phyloP scores from a whole-genome alignment of 345 rosid species.

The Leavenworthia alabamica region DNA sequence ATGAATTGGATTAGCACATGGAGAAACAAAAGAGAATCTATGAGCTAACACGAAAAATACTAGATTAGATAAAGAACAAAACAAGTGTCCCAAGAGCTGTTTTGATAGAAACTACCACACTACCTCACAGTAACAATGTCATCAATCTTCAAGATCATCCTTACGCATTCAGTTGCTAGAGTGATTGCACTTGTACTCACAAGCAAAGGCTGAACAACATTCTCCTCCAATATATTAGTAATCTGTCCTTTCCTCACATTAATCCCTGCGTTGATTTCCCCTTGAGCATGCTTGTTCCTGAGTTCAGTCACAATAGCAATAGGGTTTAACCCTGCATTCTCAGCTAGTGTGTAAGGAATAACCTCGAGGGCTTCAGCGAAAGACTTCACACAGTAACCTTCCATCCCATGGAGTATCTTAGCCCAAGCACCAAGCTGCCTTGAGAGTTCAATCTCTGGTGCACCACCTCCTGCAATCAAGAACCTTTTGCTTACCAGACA shows the following conservation, averaged over 20 bases:
- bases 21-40: neutral
- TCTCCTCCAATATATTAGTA: conserved; percentile 96
- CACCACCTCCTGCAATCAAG: conserved; percentile 99
- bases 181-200: conserved; percentile 92
- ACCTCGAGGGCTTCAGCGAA: conserved; percentile 97
- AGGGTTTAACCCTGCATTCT: conserved; percentile 95
- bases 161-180: conserved; percentile 87
- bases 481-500: conserved; percentile 86
- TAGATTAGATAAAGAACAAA: conserved; percentile 20
- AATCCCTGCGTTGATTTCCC: conserved; percentile 90
- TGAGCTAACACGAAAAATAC: conserved; percentile 5
- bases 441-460: conserved; percentile 93
- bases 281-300: conserved; percentile 96
- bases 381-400: conserved; percentile 80
- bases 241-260: conserved; percentile 98
- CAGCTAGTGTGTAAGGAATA: conserved; percentile 88
- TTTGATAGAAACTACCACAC: conserved; percentile 24
- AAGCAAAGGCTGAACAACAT: conserved; percentile 95
- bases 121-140: conserved; percentile 94
- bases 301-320: conserved; percentile 94
- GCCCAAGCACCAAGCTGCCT: conserved; percentile 99
- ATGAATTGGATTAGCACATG: too few relatives aligned
- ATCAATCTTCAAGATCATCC: conserved; percentile 98
- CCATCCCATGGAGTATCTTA: conserved; percentile 95
- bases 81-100: conserved; percentile 4